phyloP scores from a whole-genome alignment of 371 early-diverging fungal species.

The Rhizopus stolonifer region DNA sequence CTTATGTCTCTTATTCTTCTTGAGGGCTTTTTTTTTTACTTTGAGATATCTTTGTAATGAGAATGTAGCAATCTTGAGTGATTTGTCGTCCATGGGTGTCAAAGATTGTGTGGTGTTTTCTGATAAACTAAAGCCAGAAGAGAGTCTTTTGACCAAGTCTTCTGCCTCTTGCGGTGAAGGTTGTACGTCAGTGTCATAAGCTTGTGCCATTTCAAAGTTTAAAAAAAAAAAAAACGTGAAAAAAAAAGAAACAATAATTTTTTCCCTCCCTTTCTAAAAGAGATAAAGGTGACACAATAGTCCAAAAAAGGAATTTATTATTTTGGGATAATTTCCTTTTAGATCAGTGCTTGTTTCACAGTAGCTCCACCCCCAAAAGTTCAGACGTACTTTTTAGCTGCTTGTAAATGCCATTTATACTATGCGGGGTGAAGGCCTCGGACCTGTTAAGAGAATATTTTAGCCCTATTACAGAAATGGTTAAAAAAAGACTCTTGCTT shows the following conservation, averaged over 20 bases:
- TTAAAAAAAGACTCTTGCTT: constrained; percentile 3
- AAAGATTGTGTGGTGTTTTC: constrained; percentile 18
- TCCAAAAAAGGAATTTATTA: too few species aligned
- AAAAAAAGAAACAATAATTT: background rate
- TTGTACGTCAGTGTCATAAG: constrained; percentile 34
- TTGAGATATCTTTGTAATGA: constrained; percentile 67
- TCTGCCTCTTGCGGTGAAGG: constrained; percentile 45
- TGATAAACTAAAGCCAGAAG: constrained; percentile 28
- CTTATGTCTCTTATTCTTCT: too few species aligned
- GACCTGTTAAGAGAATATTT: constrained; percentile 7
- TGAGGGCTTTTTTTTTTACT: constrained; percentile 37
- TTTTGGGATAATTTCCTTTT: too few species aligned
- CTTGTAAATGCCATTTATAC: constrained; percentile 15
- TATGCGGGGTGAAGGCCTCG: background rate
- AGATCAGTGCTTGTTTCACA: too few species aligned
- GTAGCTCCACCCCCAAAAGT: too few species aligned
- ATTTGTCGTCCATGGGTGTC: constrained; percentile 53
- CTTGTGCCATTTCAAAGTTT: constrained; percentile 11
- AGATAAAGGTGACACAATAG: too few species aligned
- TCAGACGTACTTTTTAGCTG: constrained; percentile 15
- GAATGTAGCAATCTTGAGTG: constrained; percentile 64
- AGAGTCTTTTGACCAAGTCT: constrained; percentile 40
- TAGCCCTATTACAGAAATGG: background rate
- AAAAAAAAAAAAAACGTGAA: too few species aligned
- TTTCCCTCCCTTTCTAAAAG: background rate